Evolutionary conservation across 768 basidiomycete genomes (phyloP), one percentile per base, ranked within the genome.

Genomic region (Hypsizygus marmoreus): DNA sequence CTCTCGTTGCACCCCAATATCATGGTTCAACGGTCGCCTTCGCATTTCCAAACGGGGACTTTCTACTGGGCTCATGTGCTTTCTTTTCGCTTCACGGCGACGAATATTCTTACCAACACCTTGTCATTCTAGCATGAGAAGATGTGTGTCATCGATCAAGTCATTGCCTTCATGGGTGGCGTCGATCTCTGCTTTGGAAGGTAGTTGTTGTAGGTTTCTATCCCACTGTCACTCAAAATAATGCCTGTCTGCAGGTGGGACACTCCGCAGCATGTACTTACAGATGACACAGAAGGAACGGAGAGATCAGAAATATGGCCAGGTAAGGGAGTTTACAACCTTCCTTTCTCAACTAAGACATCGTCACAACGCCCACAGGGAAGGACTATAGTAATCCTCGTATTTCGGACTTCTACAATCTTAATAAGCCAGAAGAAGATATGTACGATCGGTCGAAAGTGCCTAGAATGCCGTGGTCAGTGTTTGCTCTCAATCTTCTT

Each of bases 81-180:
- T 36, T 42, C 9, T 23, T 38, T 44, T 23, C 14, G n/a, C 20
- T 23, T 24, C 10, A 13, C 22, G 31, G 22, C 22, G 13, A 13
- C 16, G 4, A 14, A 5, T 29, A 19, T 29, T 33, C 50, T 55
- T 17, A 46, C 36, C 19, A 36, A 30, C 6, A 10, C 35, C 49
- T 40, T 28, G 14, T 19, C 12, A 12, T 8, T 47, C 8, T 47
- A 95, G 91, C 97, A 98, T 65, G 97, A 99, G 74, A 99, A 99
- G 62, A 62, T 99, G 51, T 98, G 95, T 60, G 93, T 97, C 11
- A 90, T 99, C 50, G 97, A 99, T 62, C 90, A 97, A 62, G 83
- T 92, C 1, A 97, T 98, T 52, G 95, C 91, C 0, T 99, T 98
- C 69, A 97, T 93, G 91, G 97, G 97, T 13, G 97, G 97, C 2